phyloP scores from a whole-genome alignment of 1,139 yeast genomes.

The Suhomyces choctaworum region DNA sequence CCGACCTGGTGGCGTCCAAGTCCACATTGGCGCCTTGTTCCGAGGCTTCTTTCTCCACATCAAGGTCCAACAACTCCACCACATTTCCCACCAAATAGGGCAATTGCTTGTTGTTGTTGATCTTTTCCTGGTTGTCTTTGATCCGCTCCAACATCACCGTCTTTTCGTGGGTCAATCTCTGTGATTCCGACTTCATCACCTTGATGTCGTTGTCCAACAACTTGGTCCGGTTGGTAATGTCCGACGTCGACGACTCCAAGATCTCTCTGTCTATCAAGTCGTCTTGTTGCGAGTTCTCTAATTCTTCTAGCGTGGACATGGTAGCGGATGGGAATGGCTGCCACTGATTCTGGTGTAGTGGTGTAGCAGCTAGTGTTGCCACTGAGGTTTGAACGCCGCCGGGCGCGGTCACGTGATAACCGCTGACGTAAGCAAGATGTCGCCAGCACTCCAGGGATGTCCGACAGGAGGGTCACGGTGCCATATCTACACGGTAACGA shows the following conservation, averaged over 20 bases:
- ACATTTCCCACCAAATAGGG: slow-evolving; percentile 98
- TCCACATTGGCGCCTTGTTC: slow-evolving; percentile 97
- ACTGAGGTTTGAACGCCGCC: slow-evolving; percentile 9
- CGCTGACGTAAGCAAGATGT: too few relatives aligned
- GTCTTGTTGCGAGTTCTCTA: slow-evolving; percentile 51
- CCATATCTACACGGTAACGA: too few relatives aligned
- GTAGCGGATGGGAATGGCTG: background rate
- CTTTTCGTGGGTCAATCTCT: slow-evolving; percentile 88
- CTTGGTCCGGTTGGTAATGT: slow-evolving; percentile 81
- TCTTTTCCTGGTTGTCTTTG: slow-evolving; percentile 94
- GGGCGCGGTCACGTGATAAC: slow-evolving; percentile 7
- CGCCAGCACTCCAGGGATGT: too few relatives aligned
- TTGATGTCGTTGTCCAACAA: slow-evolving; percentile 93
- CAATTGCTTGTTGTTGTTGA: slow-evolving; percentile 90
- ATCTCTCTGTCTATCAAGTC: slow-evolving; percentile 77
- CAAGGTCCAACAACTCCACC: slow-evolving; percentile 87
- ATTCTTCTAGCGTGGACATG: slow-evolving; percentile 73
- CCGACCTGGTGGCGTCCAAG: slow-evolving; percentile 85
- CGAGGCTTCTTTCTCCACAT: slow-evolving; percentile 80
- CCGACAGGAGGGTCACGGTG: too few relatives aligned
- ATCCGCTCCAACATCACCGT: slow-evolving; percentile 90
- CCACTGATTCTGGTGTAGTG: too few relatives aligned
- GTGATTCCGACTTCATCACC: slow-evolving; percentile 90
- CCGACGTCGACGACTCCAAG: slow-evolving; percentile 73
- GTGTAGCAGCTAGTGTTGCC: too few relatives aligned